Percentiles rank a stretch among this genome's conserved stretches.
These are phyloP conservation scores for Claviceps humidiphila DNA, from an alignment of 2,329 filamentous ascomycete species.

Conservation along the genomic window DNA sequence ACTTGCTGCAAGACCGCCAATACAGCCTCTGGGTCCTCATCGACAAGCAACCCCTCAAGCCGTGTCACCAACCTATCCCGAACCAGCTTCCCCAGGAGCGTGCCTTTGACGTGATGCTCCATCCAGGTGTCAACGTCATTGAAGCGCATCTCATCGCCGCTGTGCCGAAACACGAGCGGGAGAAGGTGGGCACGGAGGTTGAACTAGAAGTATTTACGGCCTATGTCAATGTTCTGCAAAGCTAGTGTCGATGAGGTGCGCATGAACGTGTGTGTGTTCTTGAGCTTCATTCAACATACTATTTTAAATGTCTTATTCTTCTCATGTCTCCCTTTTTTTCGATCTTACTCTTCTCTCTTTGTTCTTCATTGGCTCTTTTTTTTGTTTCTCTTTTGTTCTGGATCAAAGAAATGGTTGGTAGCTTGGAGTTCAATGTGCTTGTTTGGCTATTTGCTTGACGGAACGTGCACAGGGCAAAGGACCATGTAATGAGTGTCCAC, in stretches of 20 bases:
- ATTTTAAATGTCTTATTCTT: neutral
- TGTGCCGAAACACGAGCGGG: slow-evolving; percentile 45
- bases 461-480: neutral
- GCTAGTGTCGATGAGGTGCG: neutral
- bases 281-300: no score
- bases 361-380: neutral
- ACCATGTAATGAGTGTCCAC: neutral
- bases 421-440: neutral
- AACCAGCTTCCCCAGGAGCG: slow-evolving; percentile 46
- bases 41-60: slow-evolving; percentile 50
- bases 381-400: neutral
- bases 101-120: slow-evolving; percentile 62
- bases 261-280: no score
- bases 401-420: neutral
- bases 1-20: slow-evolving; percentile 50
- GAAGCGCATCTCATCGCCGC: slow-evolving; percentile 67
- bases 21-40: slow-evolving; percentile 66
- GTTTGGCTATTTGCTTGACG: neutral
- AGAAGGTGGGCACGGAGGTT: slow-evolving; percentile 45
- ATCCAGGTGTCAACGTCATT: slow-evolving; percentile 62
- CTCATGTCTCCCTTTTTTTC: no score
- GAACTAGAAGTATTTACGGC: slow-evolving; percentile 71
- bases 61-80: slow-evolving; percentile 31
- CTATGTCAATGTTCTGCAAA: slow-evolving; percentile 54
- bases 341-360: no score